Evolutionary conservation across 192 early-diverging fungal genomes (phyloP).

Genomic region (Gonapodya prolifera): DNA sequence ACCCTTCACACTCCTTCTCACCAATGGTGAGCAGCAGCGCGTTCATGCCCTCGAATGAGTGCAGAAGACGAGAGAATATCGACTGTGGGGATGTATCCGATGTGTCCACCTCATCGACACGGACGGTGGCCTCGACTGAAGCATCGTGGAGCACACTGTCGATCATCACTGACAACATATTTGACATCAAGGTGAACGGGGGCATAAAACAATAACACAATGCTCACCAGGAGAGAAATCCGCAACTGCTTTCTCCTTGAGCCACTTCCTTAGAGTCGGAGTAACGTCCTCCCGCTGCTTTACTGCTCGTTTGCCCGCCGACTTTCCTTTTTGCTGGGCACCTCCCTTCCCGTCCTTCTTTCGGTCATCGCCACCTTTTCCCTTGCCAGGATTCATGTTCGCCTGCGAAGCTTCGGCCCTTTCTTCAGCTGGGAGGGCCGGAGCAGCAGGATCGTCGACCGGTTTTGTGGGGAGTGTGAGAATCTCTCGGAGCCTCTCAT

Average conservation of each 20-base stretch:
- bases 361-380: neutral
- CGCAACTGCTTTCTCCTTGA: neutral
- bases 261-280: neutral
- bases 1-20: neutral
- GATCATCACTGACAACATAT: neutral
- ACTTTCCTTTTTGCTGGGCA: neutral
- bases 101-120: neutral
- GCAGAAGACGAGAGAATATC: neutral
- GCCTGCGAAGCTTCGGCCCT: neutral
- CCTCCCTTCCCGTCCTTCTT: neutral
- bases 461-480: conserved; percentile 12
- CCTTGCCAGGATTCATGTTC: neutral
- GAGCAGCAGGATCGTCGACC: neutral
- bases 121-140: neutral
- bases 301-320: neutral
- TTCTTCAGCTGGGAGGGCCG: neutral
- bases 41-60: neutral
- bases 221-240: neutral
- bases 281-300: neutral
- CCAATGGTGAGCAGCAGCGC: neutral
- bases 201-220: neutral
- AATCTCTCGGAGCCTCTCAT: conserved; percentile 32
- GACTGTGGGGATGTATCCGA: neutral
- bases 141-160: neutral
- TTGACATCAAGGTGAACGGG: neutral